Base-by-base conservation (phyloP, 768 basidiomycete genomes). In the Saitozyma sp. region DNA sequence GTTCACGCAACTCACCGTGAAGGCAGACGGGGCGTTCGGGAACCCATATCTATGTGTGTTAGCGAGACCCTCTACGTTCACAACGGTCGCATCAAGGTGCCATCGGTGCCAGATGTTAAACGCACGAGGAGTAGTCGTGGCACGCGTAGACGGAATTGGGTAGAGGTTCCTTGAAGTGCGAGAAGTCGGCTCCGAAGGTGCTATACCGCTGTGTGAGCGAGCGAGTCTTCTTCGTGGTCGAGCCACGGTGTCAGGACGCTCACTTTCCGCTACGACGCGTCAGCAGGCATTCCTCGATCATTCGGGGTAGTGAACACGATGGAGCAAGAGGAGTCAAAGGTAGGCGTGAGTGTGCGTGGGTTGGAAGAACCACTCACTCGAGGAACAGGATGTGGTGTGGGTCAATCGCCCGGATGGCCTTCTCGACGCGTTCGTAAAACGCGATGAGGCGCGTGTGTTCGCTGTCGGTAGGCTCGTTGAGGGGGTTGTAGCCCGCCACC, bases 401-500 rank as follows among this genome's bases (percentile, higher is more conserved):
- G 79, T 92, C 91, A 58, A 88, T 79, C 19, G 83, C 81, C 48
- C 89, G 87, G 75, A 93, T 90, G 39, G 87, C 87, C n/a, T 80
- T 80, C 79, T 90, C 84, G 37, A 89, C 82, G n/a, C 85, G 81
- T 68, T 86, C 83, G 79, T 91, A 91, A 81, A 88, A 90, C 7
- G 65, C 75, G 65, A 90, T 70, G 56, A 92, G 79, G 51, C 87
- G 82, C 13, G 81, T 83, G 77, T 89, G 89, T 53, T 85, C 82
- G 13, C 86, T 81, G 73, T 91, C 90, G 5, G 89, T 86, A 45
- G 88, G 87, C 79, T 92, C 90, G 83, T 91, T 93, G 54, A 92
- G 81, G 5, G 87, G 88, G 79, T 92, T 92, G 80, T 89, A 92
- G 14, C 90, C 89, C 1, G 89, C 90, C 62, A 91, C 86, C 90